Conservation (phyloP, 441 rosid species). For the Viola pubescens region DNA sequence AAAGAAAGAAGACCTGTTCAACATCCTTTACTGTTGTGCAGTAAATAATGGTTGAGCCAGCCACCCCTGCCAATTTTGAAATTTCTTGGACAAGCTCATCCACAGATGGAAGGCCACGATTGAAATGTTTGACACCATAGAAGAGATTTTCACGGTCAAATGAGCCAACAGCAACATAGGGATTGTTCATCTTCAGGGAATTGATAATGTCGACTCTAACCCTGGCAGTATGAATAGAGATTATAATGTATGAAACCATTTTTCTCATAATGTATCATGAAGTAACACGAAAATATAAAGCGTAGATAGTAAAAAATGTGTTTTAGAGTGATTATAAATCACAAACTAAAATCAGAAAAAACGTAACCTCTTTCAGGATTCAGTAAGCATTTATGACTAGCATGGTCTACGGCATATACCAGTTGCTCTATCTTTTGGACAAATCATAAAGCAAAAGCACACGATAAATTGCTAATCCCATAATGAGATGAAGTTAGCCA, state of each 20-base stretch:
- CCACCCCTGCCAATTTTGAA: constrained; percentile 23
- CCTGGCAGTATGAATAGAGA: constrained; percentile 21
- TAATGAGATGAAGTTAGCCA: too few species aligned
- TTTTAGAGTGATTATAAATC: neutral
- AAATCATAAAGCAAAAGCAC: too few species aligned
- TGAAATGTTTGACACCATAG: constrained; percentile 40
- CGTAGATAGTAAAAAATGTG: neutral
- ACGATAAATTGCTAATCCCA: too few species aligned
- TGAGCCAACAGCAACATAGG: constrained; percentile 41
- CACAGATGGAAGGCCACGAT: constrained; percentile 24
- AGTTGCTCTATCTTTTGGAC: too few species aligned
- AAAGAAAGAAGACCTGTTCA: constrained; percentile 29
- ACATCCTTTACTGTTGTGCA: constrained; percentile 43
- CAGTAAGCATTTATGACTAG: neutral
- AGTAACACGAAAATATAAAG: neutral
- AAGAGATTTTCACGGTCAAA: constrained; percentile 48
- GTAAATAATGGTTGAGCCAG: constrained; percentile 37
- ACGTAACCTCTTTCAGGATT: neutral
- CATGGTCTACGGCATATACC: too few species aligned
- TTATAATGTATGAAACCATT: neutral
- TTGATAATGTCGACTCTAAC: constrained; percentile 35
- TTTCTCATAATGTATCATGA: neutral
- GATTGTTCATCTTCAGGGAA: constrained; percentile 39
- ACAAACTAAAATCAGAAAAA: neutral
- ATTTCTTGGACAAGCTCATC: constrained; percentile 41